Evolutionary conservation across 2,329 filamentous ascomycete species (phyloP), one percentile per base, ranked within the genome.

Genomic region (Penicillium hordei): DNA sequence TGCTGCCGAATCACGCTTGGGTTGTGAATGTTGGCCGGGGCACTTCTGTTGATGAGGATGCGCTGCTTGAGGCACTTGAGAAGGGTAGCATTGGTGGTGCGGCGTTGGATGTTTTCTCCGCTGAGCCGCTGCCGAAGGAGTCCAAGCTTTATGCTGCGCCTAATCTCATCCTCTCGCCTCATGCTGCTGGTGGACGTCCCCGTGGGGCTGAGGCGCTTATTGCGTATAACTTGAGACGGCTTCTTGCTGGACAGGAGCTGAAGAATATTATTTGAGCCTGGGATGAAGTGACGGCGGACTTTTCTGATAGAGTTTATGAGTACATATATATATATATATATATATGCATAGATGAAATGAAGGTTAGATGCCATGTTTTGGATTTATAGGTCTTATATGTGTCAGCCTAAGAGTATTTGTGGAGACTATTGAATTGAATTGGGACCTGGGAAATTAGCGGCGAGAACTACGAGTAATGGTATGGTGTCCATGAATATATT

Each of bases 211-310:
- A 65, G 49, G 55, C 55, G 6, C 71, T 89, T 66, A 86, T 88
- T 60, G 81, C 82, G 40, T 79, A 84, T 57, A 89, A 89, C 63
- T 63, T 89, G 72, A 76, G 84, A 61, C 75, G 80, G 61, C 85
- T 87, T 66, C 62, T 86, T 61, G 85, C 85, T 1, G 80, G 80
- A 1, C 84, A 88, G 76, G 68, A 78, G 55, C 64, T 89, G 68
- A 84, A 78, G 77, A 89, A 89, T 66, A 67, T 79, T 27, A 57
- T 57, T 40, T 53, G 7, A 52, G 21, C 13, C 12, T 42, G 5
- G 19, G 15, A 4, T 6, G n/a, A 25, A 23, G n/a, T 46, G 8
- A 1, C 9, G 25, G 8, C 4, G 19, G 9, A 25, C 17, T 36
- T 50, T 12, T 33, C 34, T 46, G 9, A 45, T 52, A 52, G 50